phyloP scores from a whole-genome alignment of 441 rosid species.

The Caryocar brasiliense region DNA sequence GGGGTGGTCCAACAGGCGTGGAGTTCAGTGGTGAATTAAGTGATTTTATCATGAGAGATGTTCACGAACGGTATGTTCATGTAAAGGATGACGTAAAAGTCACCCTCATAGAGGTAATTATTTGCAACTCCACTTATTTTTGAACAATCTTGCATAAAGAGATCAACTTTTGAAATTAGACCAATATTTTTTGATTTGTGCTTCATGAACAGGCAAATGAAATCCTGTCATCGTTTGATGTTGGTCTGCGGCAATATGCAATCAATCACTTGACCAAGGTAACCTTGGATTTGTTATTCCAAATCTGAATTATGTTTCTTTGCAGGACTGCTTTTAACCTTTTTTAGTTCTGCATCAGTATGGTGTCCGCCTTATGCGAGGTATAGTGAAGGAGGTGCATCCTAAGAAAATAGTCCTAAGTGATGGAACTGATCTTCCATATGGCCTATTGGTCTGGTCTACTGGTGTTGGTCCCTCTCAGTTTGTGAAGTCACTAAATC shows the following conservation, averaged over 20 bases:
- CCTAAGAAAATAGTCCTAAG: constrained; percentile 57
- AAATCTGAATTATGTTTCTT: not conserved
- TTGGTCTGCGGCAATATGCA: constrained; percentile 65
- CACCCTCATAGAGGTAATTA: constrained; percentile 73
- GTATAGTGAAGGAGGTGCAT: constrained; percentile 79
- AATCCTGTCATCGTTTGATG: constrained; percentile 78
- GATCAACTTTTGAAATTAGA: not conserved
- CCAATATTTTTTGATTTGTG: not conserved
- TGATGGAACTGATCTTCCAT: constrained; percentile 73
- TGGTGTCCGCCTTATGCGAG: constrained; percentile 68
- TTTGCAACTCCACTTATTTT: not conserved
- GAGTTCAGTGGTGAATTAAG: constrained; percentile 94
- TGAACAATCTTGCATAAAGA: not conserved
- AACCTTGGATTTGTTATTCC: not conserved
- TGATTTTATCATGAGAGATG: constrained; percentile 89
- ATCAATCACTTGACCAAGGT: constrained; percentile 74
- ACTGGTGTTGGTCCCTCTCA: constrained; percentile 89
- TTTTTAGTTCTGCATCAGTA: constrained; percentile 28
- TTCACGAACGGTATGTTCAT: constrained; percentile 50
- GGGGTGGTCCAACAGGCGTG: constrained; percentile 94
- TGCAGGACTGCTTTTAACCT: constrained; percentile 4
- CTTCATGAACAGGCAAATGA: constrained; percentile 58
- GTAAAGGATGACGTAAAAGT: constrained; percentile 67
- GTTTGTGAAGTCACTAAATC: constrained; percentile 58
- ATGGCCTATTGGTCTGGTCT: constrained; percentile 88